Conservation (phyloP, 2,329 filamentous ascomycete species). For the Cucurbitaria berberidis region DNA sequence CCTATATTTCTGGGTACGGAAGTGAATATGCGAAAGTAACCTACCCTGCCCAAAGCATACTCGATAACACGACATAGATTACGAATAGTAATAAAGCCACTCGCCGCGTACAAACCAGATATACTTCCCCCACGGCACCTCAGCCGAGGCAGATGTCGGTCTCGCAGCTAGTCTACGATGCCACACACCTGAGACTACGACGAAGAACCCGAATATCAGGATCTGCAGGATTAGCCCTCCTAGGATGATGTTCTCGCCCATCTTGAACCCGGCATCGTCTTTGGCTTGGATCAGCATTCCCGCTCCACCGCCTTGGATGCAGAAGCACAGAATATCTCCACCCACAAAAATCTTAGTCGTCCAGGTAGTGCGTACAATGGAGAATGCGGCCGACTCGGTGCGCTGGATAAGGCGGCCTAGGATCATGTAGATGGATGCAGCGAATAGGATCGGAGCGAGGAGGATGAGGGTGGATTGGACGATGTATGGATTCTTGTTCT, state of each 20-base stretch:
- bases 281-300: slow-evolving; percentile 48
- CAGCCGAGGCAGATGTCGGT: slow-evolving; percentile 30
- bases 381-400: background rate
- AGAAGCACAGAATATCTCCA: slow-evolving; percentile 61
- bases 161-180: slow-evolving; percentile 51
- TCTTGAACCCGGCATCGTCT: slow-evolving; percentile 30
- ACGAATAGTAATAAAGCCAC: slow-evolving; percentile 53
- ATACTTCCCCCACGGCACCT: slow-evolving; percentile 41
- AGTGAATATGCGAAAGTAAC: too few species aligned
- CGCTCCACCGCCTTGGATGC: slow-evolving; percentile 58
- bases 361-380: background rate
- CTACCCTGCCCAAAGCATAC: slow-evolving; percentile 47
- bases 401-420: background rate
- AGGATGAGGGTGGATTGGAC: slow-evolving; percentile 46
- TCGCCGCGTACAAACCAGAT: slow-evolving; percentile 49
- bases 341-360: slow-evolving; percentile 61
- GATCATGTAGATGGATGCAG: slow-evolving; percentile 57
- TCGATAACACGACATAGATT: slow-evolving; percentile 58
- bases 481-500: slow-evolving; percentile 45
- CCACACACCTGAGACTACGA: slow-evolving; percentile 57
- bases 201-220: slow-evolving; percentile 52
- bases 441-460: slow-evolving; percentile 53
- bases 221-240: background rate
- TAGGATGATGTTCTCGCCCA: background rate
- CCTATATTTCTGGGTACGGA: too few species aligned